Conservation (phyloP, 2,329 filamentous ascomycete species). For the Aspergillus clavatus region DNA sequence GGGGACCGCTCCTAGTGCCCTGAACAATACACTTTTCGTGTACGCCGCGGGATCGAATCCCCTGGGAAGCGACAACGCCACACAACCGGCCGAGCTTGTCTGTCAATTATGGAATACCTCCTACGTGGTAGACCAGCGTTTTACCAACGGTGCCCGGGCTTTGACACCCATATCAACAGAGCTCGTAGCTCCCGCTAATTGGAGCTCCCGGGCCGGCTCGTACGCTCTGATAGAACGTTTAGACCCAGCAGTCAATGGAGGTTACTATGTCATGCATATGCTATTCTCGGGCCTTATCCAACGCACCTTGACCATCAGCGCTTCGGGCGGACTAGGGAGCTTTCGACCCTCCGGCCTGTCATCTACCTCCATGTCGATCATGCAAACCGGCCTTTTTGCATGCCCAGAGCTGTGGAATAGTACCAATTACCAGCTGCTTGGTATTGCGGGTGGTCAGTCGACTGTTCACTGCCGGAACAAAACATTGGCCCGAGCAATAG, state of each 20-base stretch:
- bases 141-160: slow-evolving; percentile 1
- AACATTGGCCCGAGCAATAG: slow-evolving; percentile 7
- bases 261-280: neutral
- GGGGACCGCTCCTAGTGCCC: neutral
- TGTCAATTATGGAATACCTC: slow-evolving; percentile 14
- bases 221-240: neutral
- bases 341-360: neutral
- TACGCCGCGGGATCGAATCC: slow-evolving; percentile 2
- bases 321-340: neutral
- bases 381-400: slow-evolving; percentile 3
- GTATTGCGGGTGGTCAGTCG: neutral
- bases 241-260: neutral
- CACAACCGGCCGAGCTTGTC: slow-evolving; percentile 7
- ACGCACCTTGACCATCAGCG: too few relatives aligned
- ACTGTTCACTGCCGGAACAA: slow-evolving; percentile 6
- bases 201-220: neutral
- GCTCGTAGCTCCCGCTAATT: slow-evolving; percentile 2
- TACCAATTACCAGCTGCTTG: neutral
- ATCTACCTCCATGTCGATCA: neutral
- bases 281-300: slow-evolving; percentile 2
- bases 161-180: slow-evolving; percentile 8
- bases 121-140: slow-evolving; percentile 6
- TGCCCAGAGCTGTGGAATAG: slow-evolving; percentile 8
- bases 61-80: slow-evolving; percentile 1
- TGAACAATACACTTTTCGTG: slow-evolving; percentile 3